Percentiles rank a stretch among this genome's conserved stretches.
Conservation (phyloP, 768 basidiomycete genomes). For the Imleria badia region DNA sequence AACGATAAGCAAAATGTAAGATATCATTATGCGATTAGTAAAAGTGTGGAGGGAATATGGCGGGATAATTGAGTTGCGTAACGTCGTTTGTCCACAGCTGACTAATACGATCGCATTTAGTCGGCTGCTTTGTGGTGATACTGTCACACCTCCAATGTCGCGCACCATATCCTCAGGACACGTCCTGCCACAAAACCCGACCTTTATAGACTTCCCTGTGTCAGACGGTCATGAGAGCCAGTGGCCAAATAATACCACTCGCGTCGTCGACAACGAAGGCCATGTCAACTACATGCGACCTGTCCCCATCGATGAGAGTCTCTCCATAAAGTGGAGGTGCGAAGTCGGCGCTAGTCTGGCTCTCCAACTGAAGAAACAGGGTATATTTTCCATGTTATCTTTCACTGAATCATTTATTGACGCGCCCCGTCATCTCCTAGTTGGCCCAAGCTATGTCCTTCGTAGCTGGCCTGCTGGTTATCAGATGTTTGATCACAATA, state of each 20-base stretch:
- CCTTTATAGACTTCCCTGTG: slow-evolving; percentile 56
- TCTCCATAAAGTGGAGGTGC: slow-evolving; percentile 58
- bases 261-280: slow-evolving; percentile 55
- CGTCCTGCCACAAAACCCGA: slow-evolving; percentile 50
- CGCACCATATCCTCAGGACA: slow-evolving; percentile 16
- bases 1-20: neutral
- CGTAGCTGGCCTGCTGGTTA: slow-evolving; percentile 67
- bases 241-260: slow-evolving; percentile 60
- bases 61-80: neutral
- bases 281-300: slow-evolving; percentile 72
- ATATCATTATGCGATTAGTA: too few species aligned
- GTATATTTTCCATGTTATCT: slow-evolving; percentile 36
- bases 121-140: too few species aligned
- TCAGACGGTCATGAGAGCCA: slow-evolving; percentile 55
- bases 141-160: slow-evolving; percentile 22
- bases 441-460: slow-evolving; percentile 56
- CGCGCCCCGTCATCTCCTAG: slow-evolving; percentile 3
- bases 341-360: slow-evolving; percentile 43
- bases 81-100: slow-evolving; percentile 5
- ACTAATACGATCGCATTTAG: slow-evolving; percentile 9
- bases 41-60: too few species aligned
- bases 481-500: slow-evolving; percentile 71
- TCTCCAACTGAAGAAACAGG: slow-evolving; percentile 44
- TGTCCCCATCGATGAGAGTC: slow-evolving; percentile 48
- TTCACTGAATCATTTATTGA: neutral